Evolutionary conservation across 768 basidiomycete genomes (phyloP).

Genomic region (Boletus reticulatus): DNA sequence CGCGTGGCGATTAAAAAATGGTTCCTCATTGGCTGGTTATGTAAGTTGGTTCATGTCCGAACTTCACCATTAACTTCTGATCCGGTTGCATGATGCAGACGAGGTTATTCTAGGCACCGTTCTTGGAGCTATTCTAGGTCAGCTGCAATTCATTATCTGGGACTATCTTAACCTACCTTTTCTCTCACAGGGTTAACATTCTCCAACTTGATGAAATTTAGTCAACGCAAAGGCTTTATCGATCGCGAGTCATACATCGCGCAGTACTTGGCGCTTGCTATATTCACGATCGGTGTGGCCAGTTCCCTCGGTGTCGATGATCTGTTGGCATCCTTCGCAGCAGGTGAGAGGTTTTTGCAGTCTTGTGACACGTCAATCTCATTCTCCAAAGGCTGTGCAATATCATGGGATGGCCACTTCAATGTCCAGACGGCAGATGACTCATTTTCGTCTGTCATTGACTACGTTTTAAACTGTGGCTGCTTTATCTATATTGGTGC

Average conservation of each 20-base stretch:
- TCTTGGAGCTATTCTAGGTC: slow-evolving; percentile 59
- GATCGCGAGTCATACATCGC: slow-evolving; percentile 86
- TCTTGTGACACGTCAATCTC: not conserved
- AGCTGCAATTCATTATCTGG: slow-evolving; percentile 4
- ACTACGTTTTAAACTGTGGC: slow-evolving; percentile 78
- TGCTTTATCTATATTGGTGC: slow-evolving; percentile 89
- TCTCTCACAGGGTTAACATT: slow-evolving; percentile 54
- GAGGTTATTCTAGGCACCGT: slow-evolving; percentile 75
- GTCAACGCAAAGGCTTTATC: slow-evolving; percentile 59
- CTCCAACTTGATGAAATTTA: slow-evolving; percentile 69
- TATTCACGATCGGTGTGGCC: slow-evolving; percentile 77
- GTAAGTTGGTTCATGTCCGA: slow-evolving; percentile 26
- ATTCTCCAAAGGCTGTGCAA: slow-evolving; percentile 65
- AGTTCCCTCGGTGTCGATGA: slow-evolving; percentile 84
- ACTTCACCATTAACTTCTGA: not conserved
- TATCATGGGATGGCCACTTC: slow-evolving; percentile 90
- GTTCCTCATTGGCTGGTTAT: slow-evolving; percentile 83
- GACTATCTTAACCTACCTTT: not conserved
- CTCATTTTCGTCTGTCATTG: slow-evolving; percentile 86
- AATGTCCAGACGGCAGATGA: slow-evolving; percentile 80
- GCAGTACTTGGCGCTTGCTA: slow-evolving; percentile 71
- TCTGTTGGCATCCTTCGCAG: slow-evolving; percentile 85
- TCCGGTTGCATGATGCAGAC: slow-evolving; percentile 43
- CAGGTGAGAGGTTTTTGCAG: slow-evolving; percentile 42
- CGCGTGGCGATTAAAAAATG: slow-evolving; percentile 74